Conservation (phyloP, 441 rosid genomes). For the Brassica hybrid region DNA sequence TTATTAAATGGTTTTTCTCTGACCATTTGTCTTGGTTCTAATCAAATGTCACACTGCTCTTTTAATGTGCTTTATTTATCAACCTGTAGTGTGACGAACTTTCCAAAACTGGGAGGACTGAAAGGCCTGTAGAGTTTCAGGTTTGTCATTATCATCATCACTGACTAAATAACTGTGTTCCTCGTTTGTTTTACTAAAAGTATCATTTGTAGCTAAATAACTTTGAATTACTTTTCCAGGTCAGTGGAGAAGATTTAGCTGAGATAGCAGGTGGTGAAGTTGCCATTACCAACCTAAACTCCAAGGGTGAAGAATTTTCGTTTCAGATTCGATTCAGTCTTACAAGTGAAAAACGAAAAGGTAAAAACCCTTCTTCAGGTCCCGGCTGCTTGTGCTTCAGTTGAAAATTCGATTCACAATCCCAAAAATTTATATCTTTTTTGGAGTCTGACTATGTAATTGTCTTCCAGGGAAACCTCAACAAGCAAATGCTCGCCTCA, state of each 20-base stretch:
- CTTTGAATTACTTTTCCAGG: constrained; percentile 46
- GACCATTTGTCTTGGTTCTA: too few species aligned
- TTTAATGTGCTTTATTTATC: constrained; percentile 31
- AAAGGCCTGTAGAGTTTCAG: constrained; percentile 63
- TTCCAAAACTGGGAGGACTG: constrained; percentile 55
- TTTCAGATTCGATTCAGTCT: constrained; percentile 52
- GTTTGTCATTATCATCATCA: constrained; percentile 43
- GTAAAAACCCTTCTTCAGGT: constrained; percentile 14
- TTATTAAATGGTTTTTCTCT: too few species aligned
- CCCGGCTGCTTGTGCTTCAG: not conserved
- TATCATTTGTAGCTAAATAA: not conserved
- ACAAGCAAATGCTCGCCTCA: constrained; percentile 74
- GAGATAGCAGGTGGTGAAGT: constrained; percentile 68
- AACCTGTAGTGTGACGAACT: constrained; percentile 67
- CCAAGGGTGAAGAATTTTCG: constrained; percentile 64
- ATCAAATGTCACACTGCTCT: constrained; percentile 14
- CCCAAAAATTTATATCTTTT: too few species aligned
- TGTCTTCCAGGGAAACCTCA: constrained; percentile 45
- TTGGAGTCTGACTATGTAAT: too few species aligned
- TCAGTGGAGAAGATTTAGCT: constrained; percentile 65
- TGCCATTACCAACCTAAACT: constrained; percentile 65
- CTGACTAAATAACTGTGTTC: constrained; percentile 3
- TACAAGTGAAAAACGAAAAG: constrained; percentile 34
- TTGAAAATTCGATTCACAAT: too few species aligned
- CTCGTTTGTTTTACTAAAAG: constrained; percentile 1